These are phyloP conservation scores for Plantago elongata DNA, from an alignment of 257 asterid genomes.

Conservation along the genomic window DNA sequence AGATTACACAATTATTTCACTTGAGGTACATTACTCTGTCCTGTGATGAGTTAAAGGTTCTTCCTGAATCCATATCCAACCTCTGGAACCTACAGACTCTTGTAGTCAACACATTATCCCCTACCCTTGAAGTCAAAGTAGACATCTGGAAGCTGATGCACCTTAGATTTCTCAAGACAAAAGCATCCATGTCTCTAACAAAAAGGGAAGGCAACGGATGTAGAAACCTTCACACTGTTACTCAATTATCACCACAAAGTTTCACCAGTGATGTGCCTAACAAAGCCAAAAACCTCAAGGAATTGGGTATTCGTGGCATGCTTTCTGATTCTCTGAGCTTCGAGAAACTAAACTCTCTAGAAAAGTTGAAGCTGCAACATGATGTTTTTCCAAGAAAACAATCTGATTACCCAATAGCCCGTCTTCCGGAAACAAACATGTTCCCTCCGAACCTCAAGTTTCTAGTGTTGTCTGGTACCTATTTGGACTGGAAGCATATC, in stretches of 20 bases:
- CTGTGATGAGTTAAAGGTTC: too few species aligned
- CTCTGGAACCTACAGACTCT: too few species aligned
- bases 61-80: too few species aligned
- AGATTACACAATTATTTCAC: too few species aligned
- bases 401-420: not conserved
- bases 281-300: conserved; percentile 14
- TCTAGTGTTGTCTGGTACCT: conserved; percentile 17
- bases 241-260: conserved; percentile 20
- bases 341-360: conserved; percentile 10
- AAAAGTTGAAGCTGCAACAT: conserved; percentile 22
- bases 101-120: too few species aligned
- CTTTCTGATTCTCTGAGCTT: conserved; percentile 6
- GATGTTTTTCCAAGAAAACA: not conserved
- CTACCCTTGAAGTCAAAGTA: too few species aligned
- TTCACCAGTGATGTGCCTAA: conserved; percentile 17
- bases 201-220: too few species aligned
- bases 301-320: conserved; percentile 14
- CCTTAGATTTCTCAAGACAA: too few species aligned
- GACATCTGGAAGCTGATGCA: too few species aligned
- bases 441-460: conserved; percentile 22
- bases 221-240: too few species aligned
- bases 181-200: too few species aligned
- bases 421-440: not conserved
- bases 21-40: too few species aligned
- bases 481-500: conserved; percentile 24